Base-by-base conservation (phyloP, 768 basidiomycete genomes). In the Hydnomerulius pinastri region DNA sequence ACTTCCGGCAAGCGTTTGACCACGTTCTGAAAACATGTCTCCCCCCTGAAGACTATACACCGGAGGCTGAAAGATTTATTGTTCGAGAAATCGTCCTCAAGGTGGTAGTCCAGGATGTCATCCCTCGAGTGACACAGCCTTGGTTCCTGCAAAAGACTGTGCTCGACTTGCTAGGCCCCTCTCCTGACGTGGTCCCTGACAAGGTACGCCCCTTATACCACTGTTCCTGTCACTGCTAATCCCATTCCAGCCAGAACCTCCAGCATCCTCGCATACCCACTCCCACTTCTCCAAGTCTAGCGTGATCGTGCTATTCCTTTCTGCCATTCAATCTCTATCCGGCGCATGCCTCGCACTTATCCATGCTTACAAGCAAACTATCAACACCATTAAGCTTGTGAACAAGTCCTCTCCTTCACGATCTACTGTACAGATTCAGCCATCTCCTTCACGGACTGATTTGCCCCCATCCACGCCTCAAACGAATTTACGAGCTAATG, bases 121-220 rank as follows among this genome's bases (percentile, higher is more conserved):
- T 87, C 21, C 85, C 85, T 25, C 84, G 81, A 57, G 65, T 96
- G 43, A 80, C 83, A 6, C 87, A 97, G 64, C 88, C 90, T 0
- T 98, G 95, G 93, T 98, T 97, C 66, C 79, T 96, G 39, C 84
- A 92, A 50, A 83, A 76, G 60, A 61, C 78, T 3, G 73, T 88
- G 10, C 73, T 95, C 29, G 83, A 85, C 59, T 66, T 86, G 3
- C 70, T 96, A 10, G 87, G 82, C 6, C 72, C 76, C 21, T 62
- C 65, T 30, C 65, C 70, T 2, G 69, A 67, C 21, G 50, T 15
- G 18, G 43, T 47, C 18, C 30, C 53, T 12, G 55, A 61, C 38
- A 55, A 63, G 58, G 70, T 65, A 23, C 27, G 55, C 6, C 17
- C 20, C 27, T 30, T 27, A 13, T 27, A 3, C 23, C 38, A 6